Base-by-base conservation (phyloP, 257 asterid species). In the Penstemon eatonii region DNA sequence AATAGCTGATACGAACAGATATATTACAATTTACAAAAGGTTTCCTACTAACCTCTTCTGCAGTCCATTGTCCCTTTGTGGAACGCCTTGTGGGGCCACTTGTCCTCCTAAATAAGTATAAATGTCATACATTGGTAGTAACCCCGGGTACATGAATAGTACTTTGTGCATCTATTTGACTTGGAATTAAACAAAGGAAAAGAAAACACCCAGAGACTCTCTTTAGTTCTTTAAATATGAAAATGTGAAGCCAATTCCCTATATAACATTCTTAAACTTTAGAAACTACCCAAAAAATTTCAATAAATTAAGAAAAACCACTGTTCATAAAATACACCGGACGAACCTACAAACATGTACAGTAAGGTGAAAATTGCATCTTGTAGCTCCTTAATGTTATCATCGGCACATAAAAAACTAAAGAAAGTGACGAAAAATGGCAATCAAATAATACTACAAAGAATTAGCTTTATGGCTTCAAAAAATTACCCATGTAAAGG, bases 81-180 rank as follows among this genome's bases (percentile, higher is more conserved):
- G 85, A 83, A 67, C 88, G 86, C 72, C 88, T 80, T 18, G 86
- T 80, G 36, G 88, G 88, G 52, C 88, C 88, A 51, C 77, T 80
- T 37, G 83, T 75, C 76, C 86, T 80, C 88, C 99, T 94, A 80
- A 68, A 72, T 51, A 63, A 68, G 60, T 51, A 63, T 15, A 40
- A 66, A 59, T 57, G 45, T 80, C 55, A 73, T 9, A n/a, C 19
- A 40, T 11, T 12, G 40, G 57, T 51, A 52, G 58, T 63, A 73
- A 2, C 33, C 33, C 33, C 8, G 6, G 12, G 64, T 55, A 55
- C 45, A 50, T 56, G 73, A 25, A 47, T 45, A 60, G 54, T 19
- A 63, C 8, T 61, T 39, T 25, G 33, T 25, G 33, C 33, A 25
- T 25, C 33, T 25, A 25, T 25, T 25, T 25, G 33, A 25, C 33